phyloP scores from a whole-genome alignment of 805 yeast genomes.

The Candida orba region DNA sequence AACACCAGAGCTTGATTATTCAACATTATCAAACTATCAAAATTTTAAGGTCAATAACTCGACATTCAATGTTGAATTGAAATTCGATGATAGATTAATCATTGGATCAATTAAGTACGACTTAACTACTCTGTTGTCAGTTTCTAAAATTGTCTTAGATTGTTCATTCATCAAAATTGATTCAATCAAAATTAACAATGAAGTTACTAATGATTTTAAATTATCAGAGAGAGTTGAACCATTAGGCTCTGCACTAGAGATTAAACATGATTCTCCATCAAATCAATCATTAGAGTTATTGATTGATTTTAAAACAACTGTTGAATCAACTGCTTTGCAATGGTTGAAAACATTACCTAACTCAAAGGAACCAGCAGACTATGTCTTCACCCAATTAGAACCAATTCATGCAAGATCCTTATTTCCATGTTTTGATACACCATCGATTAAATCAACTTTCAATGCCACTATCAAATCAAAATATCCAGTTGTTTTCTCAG shows the following conservation, averaged over 20 bases:
- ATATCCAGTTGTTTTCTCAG: conserved; percentile 68
- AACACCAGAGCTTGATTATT: conserved; percentile 57
- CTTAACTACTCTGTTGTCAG: conserved; percentile 28
- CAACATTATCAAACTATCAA: conserved; percentile 70
- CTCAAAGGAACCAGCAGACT: conserved; percentile 35
- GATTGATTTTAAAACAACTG: conserved; percentile 63
- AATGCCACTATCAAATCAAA: conserved; percentile 53
- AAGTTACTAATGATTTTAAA: conserved; percentile 18
- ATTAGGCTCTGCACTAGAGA: conserved; percentile 48
- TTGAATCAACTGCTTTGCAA: conserved; percentile 75
- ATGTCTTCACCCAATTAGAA: conserved; percentile 81
- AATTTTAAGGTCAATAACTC: conserved; percentile 47
- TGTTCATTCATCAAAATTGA: conserved; percentile 53
- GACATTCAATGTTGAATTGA: conserved; percentile 42
- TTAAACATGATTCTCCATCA: conserved; percentile 7
- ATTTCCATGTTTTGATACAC: conserved; percentile 89
- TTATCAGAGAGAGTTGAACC: conserved; percentile 41
- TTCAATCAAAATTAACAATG: conserved; percentile 37
- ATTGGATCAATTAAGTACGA: conserved; percentile 48
- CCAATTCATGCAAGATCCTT: conserved; percentile 86
- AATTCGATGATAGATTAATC: conserved; percentile 46
- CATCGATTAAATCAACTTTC: conserved; percentile 67
- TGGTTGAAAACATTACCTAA: conserved; percentile 48
- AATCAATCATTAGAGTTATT: conserved; percentile 23
- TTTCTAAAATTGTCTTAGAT: conserved; percentile 49